Evolutionary conservation across 2,329 filamentous ascomycete species (phyloP).

Genomic region (Fusarium proliferatum): DNA sequence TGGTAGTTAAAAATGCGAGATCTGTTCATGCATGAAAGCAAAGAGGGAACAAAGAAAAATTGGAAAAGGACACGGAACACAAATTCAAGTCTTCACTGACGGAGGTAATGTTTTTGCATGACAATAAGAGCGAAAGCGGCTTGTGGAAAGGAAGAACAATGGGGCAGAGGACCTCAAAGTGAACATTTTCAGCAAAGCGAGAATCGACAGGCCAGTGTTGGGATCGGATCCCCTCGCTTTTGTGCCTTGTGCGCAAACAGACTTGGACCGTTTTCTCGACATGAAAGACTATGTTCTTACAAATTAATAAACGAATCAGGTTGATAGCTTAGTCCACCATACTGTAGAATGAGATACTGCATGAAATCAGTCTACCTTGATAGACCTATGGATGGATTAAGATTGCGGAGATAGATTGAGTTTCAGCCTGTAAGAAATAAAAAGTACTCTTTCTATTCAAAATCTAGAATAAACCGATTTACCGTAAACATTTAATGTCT

Average conservation of each 20-base stretch:
- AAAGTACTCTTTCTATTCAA: rapidly evolving
- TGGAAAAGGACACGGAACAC: background rate
- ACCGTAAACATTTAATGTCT: rapidly evolving
- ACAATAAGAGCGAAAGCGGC: rapidly evolving
- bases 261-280: rapidly evolving
- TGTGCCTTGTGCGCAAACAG: rapidly evolving
- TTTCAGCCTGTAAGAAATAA: rapidly evolving
- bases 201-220: rapidly evolving
- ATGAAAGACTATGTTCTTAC: background rate
- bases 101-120: rapidly evolving
- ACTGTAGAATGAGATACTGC: rapidly evolving
- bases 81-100: rapidly evolving
- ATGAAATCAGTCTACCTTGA: rapidly evolving
- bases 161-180: rapidly evolving
- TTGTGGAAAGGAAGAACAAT: rapidly evolving
- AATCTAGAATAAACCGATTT: rapidly evolving
- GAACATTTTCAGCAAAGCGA: rapidly evolving
- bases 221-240: rapidly evolving
- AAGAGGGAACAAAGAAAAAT: background rate
- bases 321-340: rapidly evolving
- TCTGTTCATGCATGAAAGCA: background rate
- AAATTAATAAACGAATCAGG: too few relatives aligned
- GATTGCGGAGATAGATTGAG: rapidly evolving
- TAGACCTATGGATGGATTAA: rapidly evolving
- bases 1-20: rapidly evolving